Percentiles rank a stretch among this genome's conserved stretches.
These are phyloP conservation scores for Domatiomyces catenatus DNA, from an alignment of 2,329 filamentous ascomycete genomes.

Conservation along the genomic window DNA sequence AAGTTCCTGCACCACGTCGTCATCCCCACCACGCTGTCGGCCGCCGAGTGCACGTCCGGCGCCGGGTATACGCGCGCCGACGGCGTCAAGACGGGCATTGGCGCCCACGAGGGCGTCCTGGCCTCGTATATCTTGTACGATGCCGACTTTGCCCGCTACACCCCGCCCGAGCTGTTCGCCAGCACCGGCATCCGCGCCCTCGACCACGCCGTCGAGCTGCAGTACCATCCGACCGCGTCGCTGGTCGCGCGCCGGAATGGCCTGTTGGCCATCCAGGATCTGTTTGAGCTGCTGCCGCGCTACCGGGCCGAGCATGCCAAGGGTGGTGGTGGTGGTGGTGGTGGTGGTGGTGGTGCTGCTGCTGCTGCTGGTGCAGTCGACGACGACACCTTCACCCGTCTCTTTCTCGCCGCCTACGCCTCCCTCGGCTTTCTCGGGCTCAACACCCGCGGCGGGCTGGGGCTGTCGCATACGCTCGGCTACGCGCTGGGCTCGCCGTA, in stretches of 20 bases:
- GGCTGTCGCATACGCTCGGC: conserved; percentile 32
- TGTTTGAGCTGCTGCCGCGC: conserved; percentile 35
- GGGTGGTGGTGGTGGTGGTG: too few species aligned
- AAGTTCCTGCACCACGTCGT: conserved; percentile 32
- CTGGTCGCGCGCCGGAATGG: conserved; percentile 35
- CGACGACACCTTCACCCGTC: conserved; percentile 34
- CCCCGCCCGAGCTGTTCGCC: conserved; percentile 35
- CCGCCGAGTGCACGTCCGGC: conserved; percentile 39
- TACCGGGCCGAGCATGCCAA: conserved; percentile 31
- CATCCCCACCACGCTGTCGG: conserved; percentile 36
- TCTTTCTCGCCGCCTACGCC: conserved; percentile 39
- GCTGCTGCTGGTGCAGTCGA: too few species aligned
- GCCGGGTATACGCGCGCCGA: conserved; percentile 37
- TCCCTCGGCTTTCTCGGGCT: conserved; percentile 36
- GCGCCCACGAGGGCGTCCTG: conserved; percentile 13
- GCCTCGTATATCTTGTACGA: conserved; percentile 30
- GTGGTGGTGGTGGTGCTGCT: too few species aligned
- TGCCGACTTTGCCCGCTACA: conserved; percentile 34
- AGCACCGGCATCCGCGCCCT: conserved; percentile 39
- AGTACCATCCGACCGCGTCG: conserved; percentile 37
- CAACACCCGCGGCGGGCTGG: conserved; percentile 37
- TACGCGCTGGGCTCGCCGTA: conserved; percentile 42
- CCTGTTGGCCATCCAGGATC: conserved; percentile 29
- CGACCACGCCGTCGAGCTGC: conserved; percentile 40
- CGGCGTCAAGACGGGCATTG: conserved; percentile 36